Conservation (phyloP, 2,329 filamentous ascomycete genomes). For the Aspergillus neotritici region DNA sequence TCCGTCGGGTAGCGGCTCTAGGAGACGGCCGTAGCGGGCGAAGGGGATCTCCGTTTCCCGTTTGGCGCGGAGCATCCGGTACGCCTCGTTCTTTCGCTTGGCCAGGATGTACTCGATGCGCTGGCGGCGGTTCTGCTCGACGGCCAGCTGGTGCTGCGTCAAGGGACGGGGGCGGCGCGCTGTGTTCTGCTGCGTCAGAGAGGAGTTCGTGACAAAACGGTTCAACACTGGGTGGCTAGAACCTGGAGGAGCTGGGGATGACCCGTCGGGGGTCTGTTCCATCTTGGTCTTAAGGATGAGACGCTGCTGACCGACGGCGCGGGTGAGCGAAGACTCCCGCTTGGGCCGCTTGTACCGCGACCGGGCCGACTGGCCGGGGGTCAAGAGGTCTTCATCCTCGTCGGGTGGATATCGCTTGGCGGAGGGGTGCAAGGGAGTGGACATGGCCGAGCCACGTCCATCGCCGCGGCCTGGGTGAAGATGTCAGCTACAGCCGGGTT, state of each 20-base stretch:
- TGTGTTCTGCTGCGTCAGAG: conserved; percentile 23
- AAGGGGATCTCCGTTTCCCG: conserved; percentile 38
- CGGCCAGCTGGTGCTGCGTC: conserved; percentile 46
- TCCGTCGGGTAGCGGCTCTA: conserved; percentile 39
- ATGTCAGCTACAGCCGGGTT: neutral
- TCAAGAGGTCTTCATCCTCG: conserved; percentile 40
- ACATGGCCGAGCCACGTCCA: conserved; percentile 26
- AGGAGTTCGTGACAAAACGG: conserved; percentile 35
- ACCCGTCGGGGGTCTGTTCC: conserved; percentile 38
- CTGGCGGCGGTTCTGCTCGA: conserved; percentile 45
- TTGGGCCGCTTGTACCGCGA: conserved; percentile 38
- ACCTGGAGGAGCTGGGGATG: conserved; percentile 41
- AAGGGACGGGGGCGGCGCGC: conserved; percentile 43
- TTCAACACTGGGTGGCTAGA: conserved; percentile 38
- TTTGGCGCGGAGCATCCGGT: conserved; percentile 32
- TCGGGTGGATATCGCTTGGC: conserved; percentile 28
- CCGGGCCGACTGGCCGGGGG: conserved; percentile 32
- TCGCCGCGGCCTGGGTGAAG: conserved; percentile 16
- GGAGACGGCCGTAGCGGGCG: conserved; percentile 36
- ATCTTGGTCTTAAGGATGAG: conserved; percentile 42
- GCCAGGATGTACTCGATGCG: conserved; percentile 45
- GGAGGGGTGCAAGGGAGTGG: conserved; percentile 36
- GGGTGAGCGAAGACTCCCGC: conserved; percentile 32
- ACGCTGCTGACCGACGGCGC: conserved; percentile 34
- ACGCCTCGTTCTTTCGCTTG: conserved; percentile 37